These are phyloP conservation scores for Epichloe elymi DNA, from an alignment of 2,329 filamentous ascomycete genomes.

Conservation along the genomic window DNA sequence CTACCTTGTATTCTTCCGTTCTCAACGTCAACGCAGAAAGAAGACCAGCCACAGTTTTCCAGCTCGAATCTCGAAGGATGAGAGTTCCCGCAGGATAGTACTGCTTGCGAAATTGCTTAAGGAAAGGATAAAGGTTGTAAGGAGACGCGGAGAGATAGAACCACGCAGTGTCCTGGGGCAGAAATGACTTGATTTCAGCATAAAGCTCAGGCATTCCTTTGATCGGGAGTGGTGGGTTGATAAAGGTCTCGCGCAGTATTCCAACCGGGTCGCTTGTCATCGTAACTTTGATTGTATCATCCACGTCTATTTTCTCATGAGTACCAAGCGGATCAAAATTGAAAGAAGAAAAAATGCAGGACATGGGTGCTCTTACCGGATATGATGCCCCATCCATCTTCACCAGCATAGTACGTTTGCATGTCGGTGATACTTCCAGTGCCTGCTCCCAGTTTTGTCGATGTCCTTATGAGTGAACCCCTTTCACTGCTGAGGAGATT, in stretches of 20 bases:
- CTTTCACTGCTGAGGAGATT: slow-evolving; percentile 33
- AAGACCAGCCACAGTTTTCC: slow-evolving; percentile 72
- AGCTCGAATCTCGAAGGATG: slow-evolving; percentile 72
- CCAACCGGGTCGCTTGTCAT: slow-evolving; percentile 67
- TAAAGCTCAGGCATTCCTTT: slow-evolving; percentile 80
- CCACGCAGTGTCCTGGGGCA: slow-evolving; percentile 54
- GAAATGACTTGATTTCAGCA: slow-evolving; percentile 41
- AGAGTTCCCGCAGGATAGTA: slow-evolving; percentile 69
- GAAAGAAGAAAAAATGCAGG: not conserved
- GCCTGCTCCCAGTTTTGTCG: slow-evolving; percentile 36
- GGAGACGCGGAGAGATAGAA: slow-evolving; percentile 92
- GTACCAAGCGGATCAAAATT: not conserved
- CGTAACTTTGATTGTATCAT: slow-evolving; percentile 92
- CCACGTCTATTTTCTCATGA: slow-evolving; percentile 48
- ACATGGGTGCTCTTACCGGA: slow-evolving; percentile 37
- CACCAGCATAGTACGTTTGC: slow-evolving; percentile 60
- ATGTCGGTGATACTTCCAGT: slow-evolving; percentile 45
- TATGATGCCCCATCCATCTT: slow-evolving; percentile 73
- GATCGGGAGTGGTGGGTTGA: slow-evolving; percentile 58
- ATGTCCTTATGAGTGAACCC: slow-evolving; percentile 32
- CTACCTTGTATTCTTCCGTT: slow-evolving; percentile 76
- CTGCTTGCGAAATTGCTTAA: slow-evolving; percentile 57
- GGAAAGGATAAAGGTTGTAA: slow-evolving; percentile 85
- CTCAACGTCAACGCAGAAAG: slow-evolving; percentile 66
- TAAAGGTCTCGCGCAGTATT: slow-evolving; percentile 74